Evolutionary conservation across 352 stramenopile species (phyloP).

Genomic region (Discostella stelligera): DNA sequence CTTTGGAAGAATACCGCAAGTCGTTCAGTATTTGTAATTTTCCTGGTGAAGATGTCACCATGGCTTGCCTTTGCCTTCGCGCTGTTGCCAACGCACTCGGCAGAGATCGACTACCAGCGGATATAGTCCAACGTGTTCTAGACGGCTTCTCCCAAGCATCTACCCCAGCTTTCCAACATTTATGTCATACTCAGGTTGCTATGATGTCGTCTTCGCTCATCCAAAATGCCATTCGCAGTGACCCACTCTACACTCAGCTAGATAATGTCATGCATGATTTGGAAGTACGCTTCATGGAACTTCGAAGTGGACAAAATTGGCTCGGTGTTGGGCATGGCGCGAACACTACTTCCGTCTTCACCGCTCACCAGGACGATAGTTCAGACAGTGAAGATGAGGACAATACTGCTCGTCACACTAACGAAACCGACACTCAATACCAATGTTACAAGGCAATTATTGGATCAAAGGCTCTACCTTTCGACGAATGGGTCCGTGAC

Average conservation of each 20-base stretch:
- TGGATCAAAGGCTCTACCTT: background rate
- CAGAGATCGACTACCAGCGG: background rate
- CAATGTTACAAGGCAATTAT: background rate
- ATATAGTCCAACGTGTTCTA: background rate
- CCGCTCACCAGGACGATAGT: background rate
- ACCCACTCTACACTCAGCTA: background rate
- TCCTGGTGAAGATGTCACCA: slow-evolving; percentile 2
- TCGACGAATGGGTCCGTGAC: background rate
- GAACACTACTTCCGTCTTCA: background rate
- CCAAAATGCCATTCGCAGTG: background rate
- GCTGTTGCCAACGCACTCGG: background rate
- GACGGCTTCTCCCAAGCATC: background rate
- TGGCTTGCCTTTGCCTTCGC: background rate
- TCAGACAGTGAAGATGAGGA: background rate
- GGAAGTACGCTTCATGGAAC: background rate
- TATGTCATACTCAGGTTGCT: background rate
- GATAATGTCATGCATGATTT: background rate
- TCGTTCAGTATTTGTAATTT: background rate
- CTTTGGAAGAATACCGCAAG: background rate
- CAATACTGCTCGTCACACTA: background rate
- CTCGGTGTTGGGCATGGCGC: no score
- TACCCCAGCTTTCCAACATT: background rate
- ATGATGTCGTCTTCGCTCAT: background rate
- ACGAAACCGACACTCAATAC: background rate
- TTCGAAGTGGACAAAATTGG: no score